Conservation (phyloP, 2,329 filamentous ascomycete genomes). For the Trichoderma cornu-damae region DNA sequence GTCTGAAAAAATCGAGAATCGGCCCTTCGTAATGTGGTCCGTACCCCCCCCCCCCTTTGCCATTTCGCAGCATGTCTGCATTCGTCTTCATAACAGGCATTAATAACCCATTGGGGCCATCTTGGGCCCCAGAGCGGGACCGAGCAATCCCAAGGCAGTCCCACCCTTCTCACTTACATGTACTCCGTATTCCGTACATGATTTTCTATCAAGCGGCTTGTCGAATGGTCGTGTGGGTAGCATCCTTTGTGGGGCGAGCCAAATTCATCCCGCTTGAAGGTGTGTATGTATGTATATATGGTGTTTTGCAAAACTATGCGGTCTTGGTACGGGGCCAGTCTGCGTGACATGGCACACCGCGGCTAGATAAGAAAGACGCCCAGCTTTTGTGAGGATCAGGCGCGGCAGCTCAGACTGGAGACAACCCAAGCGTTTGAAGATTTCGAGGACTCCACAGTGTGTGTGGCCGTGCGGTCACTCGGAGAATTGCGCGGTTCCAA, state of each 20-base stretch:
- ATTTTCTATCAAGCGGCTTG: not conserved
- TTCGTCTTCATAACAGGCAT: not conserved
- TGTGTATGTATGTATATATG: not conserved
- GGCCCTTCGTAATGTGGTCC: not conserved
- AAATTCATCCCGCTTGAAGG: too few species aligned
- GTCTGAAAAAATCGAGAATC: not conserved
- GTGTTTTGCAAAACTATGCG: not conserved
- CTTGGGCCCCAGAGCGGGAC: not conserved
- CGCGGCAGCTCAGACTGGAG: not conserved
- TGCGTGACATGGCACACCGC: not conserved
- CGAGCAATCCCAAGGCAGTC: not conserved
- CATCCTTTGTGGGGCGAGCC: not conserved
- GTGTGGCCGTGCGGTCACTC: not conserved
- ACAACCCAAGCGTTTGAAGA: not conserved
- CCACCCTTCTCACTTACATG: not conserved
- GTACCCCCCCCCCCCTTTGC: not conserved
- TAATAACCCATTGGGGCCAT: not conserved
- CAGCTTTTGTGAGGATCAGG: not conserved
- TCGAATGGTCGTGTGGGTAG: not conserved
- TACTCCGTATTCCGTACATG: too few species aligned
- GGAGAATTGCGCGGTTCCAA: too few species aligned
- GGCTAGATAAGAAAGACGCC: not conserved
- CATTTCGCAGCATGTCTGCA: not conserved
- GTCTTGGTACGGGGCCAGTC: too few species aligned
- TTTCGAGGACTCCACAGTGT: too few species aligned